Base-by-base conservation (phyloP, 805 yeast species). In the Pichia manshurica region DNA sequence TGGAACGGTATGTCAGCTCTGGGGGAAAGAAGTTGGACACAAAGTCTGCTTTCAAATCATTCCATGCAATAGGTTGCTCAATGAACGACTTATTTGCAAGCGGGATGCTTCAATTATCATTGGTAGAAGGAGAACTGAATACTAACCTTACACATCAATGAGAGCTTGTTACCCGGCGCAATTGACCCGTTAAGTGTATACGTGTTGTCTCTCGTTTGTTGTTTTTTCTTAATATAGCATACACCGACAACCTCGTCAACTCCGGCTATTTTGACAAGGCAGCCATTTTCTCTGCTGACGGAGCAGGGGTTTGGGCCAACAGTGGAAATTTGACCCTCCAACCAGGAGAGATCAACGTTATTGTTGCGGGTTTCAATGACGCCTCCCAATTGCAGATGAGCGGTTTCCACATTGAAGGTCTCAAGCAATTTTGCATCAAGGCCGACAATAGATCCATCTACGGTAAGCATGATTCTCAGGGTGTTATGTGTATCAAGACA, bases 391-490 rank as follows among this genome's bases (percentile, higher is more conserved):
- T 93, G 58, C 96, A 87, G 70, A 79, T 93, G 39, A 78, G 75
- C 56, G 99, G 99, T 6, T 75, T 93, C 58, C 96, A 87, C 63
- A 73, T 87, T 48, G 84, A 82, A 62, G 87, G 89, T 46, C 82
- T 81, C 61, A 93, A 93, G 69, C 90, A 90, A 73, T 87, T 91
- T 66, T 71, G 88, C 56, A 76, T 93, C 59, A 82, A 81, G 60
- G 96, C 96, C 13, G 97, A 91, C 62, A 91, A 83, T 44, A 81
- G 97, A 69, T 84, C 95, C 50, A 86, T 93, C 58, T 91, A 93
- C 66, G 98, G 96, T 55, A 91, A 91, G 68, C 81, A 78, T 47
- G 96, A 85, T 44, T 89, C 84, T 52, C 86, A 84, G 59, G 99
- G 99, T 59, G 75, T 91, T 47, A 70, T 93, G 55, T 84, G 87